Evolutionary conservation across 345 rosid genomes (phyloP), one percentile per base, ranked within the genome.

Genomic region (Sapria himalayana): DNA sequence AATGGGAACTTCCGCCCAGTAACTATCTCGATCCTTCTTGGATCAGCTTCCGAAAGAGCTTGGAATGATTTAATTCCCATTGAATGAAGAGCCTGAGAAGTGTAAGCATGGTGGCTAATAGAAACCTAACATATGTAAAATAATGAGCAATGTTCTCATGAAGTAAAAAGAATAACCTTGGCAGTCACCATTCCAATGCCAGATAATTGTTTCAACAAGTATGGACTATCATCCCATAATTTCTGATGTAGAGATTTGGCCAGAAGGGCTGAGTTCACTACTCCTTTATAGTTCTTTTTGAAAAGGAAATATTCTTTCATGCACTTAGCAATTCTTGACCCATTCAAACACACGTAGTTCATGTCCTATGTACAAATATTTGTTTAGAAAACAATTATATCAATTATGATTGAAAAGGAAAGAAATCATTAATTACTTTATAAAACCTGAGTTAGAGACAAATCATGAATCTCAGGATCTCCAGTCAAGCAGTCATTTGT

Each of bases 161-260:
- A 17, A 39, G 27, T 22, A 15, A 41, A 39, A 22, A 38, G 34
- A 48, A 23, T 42, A 44, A 85, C 96, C 96, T 85, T 85, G 42
- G 93, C 93, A 8, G 96, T 85, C 61, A 85, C 96, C 92, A 78
- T 85, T 50, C 96, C 96, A 41, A 85, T 81, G 61, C 96, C 92
- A 35, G 84, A 73, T 55, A 85, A 67, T 51, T 85, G 93, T 56
- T 77, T 89, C 68, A 82, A 71, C 74, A 82, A 64, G 71, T 60
- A 82, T 51, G 84, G 81, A 57, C 93, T 82, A 48, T 74, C 85
- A 63, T 89, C 98, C 98, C 98, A 89, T 17, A 89, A 85, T 56
- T 71, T 89, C 51, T 89, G 94, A 72, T 65, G 67, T 33, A 89
- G 68, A 43, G 98, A 89, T 63, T 89, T 89, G 21, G 91, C 81